Evolutionary conservation across 164 flowering plant genomes (phyloP).

Genomic region (Aristolochia fimbriata): DNA sequence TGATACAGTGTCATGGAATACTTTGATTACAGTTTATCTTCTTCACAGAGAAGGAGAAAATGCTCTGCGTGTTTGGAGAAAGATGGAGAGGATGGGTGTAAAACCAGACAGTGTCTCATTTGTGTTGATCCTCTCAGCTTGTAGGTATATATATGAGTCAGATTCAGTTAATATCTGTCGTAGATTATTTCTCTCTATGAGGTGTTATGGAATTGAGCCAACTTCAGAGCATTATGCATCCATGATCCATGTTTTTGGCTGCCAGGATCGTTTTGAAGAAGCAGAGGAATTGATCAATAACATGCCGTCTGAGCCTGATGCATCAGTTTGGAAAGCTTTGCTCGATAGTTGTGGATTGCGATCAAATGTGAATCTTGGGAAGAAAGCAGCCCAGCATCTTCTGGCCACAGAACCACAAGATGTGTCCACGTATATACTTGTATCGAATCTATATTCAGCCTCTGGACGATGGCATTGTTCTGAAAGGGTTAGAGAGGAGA

Average conservation of each 20-base stretch:
- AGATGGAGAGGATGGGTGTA: conserved; percentile 36
- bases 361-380: conserved; percentile 40
- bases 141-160: conserved; percentile 32
- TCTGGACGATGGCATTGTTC: conserved; percentile 88
- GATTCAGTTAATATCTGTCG: conserved; percentile 47
- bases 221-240: conserved; percentile 70
- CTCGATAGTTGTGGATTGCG: conserved; percentile 63
- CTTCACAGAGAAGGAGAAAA: conserved; percentile 67
- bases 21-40: conserved; percentile 52
- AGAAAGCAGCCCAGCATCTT: conserved; percentile 43
- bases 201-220: conserved; percentile 42
- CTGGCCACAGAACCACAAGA: conserved; percentile 58
- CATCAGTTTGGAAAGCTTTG: conserved; percentile 72
- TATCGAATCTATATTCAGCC: conserved; percentile 76
- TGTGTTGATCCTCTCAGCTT: conserved; percentile 58
- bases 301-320: conserved; percentile 55
- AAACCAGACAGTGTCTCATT: conserved; percentile 56
- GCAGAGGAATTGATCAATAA: conserved; percentile 53
- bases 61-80: conserved; percentile 54
- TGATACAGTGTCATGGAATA: conserved; percentile 77
- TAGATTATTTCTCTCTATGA: conserved; percentile 53
- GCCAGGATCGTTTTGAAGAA: conserved; percentile 66
- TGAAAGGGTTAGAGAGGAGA: conserved; percentile 53
- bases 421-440: conserved; percentile 55
- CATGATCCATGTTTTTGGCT: conserved; percentile 59